Conservation (phyloP, 805 yeast genomes). For the Vanderwaltozyma polyspora region DNA sequence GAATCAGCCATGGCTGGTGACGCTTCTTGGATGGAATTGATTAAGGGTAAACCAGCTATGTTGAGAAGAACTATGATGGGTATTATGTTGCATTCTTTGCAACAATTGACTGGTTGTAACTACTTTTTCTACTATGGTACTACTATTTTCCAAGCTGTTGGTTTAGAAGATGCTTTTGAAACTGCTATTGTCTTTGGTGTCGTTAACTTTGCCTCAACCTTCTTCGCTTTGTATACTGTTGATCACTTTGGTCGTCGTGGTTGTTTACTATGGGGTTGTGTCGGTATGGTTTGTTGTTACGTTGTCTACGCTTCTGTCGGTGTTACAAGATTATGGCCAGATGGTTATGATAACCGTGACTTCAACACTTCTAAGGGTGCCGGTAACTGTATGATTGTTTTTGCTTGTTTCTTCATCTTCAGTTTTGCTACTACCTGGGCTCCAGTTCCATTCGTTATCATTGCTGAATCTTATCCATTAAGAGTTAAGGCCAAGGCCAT, state of each 20-base stretch:
- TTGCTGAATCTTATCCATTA: slow-evolving; percentile 61
- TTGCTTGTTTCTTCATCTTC: slow-evolving; percentile 59
- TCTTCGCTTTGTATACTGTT: slow-evolving; percentile 38
- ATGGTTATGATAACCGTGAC: slow-evolving; percentile 30
- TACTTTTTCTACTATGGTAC: slow-evolving; percentile 61
- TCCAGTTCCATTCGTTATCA: slow-evolving; percentile 52
- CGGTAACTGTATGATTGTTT: slow-evolving; percentile 66
- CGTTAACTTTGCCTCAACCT: slow-evolving; percentile 48
- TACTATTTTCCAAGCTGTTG: slow-evolving; percentile 49
- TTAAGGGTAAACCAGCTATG: slow-evolving; percentile 57
- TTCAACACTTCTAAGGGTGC: slow-evolving; percentile 50
- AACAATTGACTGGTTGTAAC: slow-evolving; percentile 57
- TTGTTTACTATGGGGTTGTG: slow-evolving; percentile 38
- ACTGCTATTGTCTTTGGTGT: slow-evolving; percentile 50
- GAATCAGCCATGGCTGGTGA: slow-evolving; percentile 49
- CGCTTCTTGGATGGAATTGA: slow-evolving; percentile 54
- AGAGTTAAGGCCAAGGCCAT: slow-evolving; percentile 49
- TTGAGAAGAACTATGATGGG: slow-evolving; percentile 38
- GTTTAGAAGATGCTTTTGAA: slow-evolving; percentile 45
- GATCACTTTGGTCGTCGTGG: slow-evolving; percentile 46
- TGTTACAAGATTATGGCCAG: slow-evolving; percentile 33
- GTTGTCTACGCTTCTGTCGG: slow-evolving; percentile 41
- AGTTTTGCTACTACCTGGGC: slow-evolving; percentile 71
- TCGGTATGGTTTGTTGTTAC: slow-evolving; percentile 37
- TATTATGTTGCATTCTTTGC: slow-evolving; percentile 45